Base-by-base conservation (phyloP, 352 stramenopile genomes). In the Pythium pyrilobum region DNA sequence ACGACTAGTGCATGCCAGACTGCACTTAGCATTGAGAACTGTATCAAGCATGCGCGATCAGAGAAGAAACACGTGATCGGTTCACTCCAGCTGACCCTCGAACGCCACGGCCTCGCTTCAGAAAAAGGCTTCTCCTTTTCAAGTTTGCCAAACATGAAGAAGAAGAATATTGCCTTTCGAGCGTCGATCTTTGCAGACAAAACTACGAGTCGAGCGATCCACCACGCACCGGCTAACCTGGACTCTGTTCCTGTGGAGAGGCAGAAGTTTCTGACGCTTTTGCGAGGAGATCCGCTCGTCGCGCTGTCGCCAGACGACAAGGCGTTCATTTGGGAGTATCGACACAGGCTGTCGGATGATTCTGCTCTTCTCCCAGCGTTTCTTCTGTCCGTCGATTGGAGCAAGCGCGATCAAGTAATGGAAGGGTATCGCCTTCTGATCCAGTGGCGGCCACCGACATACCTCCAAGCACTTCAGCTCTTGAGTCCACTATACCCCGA, bases 401-500 rank as follows among this genome's bases (percentile, higher is more conserved):
- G 68, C 28, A 71, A 90, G 48, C 72, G 78, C 23, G 69, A 77
- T 18, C 69, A 92, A 57, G 87, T 92, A 6, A 69, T 87, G 44
- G 78, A 96, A 54, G 80, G 74, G 3, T 96, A 97, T 46, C 64
- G 76, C 0, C 53, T 95, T 21, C 44, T 96, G 15, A 69, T 88
- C 33, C 53, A 77, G 5, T 97, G 88, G 89, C 72, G 70, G 4
- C 78, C 81, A 18, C 81, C 85, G 10, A 90, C 81, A 2, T 91
- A 89, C 39, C 47, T 94, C 9, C 77, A 92, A 53, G 88, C 89
- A 2, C 77, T 97, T 15, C 88, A 97, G 56, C 62, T 97, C 20
- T 64, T 97, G 1, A 94, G 83, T 51, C 72, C 74, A 11, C 61
- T 86, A 13, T 96, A 89, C 52, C 74, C 88, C 13, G 90, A 97